phyloP scores from a whole-genome alignment of 305 asterid species.

The Fraxinus xanthoxyloides region DNA sequence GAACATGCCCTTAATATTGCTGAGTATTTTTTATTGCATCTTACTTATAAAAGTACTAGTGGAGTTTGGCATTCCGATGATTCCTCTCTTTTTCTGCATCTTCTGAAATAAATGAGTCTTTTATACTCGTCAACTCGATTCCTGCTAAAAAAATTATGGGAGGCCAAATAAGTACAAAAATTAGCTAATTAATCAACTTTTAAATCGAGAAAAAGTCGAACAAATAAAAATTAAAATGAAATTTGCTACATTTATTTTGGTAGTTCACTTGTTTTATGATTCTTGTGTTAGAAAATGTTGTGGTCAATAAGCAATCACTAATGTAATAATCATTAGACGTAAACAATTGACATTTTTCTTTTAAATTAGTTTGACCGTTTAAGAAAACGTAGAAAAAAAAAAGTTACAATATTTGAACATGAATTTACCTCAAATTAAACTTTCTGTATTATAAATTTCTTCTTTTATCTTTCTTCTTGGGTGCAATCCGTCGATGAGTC shows the following conservation, averaged over 20 bases:
- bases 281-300: neutral
- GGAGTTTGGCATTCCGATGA: neutral
- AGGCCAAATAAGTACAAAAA: neutral
- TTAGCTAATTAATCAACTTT: too few relatives aligned
- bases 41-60: neutral
- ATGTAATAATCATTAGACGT: neutral
- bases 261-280: neutral
- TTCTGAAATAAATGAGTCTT: neutral
- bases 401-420: neutral
- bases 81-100: neutral
- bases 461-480: constrained; percentile 27
- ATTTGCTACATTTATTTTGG: neutral
- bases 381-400: neutral
- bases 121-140: neutral
- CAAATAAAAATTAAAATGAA: neutral
- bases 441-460: neutral
- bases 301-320: neutral
- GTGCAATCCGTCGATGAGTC: constrained; percentile 24
- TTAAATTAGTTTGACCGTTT: neutral
- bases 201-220: neutral
- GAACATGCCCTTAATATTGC: neutral
- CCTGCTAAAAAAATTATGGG: neutral
- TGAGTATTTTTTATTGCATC: neutral
- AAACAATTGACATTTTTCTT: neutral
- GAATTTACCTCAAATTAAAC: neutral